Base-by-base conservation (phyloP, 2,329 filamentous ascomycete genomes). In the Chaetothyriales sp. region DNA sequence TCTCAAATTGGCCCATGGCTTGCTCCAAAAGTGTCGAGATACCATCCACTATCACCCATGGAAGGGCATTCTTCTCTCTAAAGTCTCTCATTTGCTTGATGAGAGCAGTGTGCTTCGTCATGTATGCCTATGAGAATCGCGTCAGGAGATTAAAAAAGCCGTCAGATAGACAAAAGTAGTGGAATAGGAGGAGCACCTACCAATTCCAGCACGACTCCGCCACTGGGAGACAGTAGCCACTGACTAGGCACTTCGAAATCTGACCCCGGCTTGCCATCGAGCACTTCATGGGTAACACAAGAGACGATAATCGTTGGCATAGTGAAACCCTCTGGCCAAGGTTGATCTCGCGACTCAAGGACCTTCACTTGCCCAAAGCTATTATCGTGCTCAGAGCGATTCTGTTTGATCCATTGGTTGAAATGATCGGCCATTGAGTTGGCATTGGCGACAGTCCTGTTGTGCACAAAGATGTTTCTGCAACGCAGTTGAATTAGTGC, bases 1-100 rank as follows among this genome's bases (percentile, higher is more conserved):
- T 67, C 66, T 90, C 86, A 62, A 89, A 90, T 61, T 89, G 85
- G 1, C 85, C 85, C 66, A 86, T 86, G 0, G 83, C 86, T 63
- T 89, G 85, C 64, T 89, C 86, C 0, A 83, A 83, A 13, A 90
- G 67, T 46, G 89, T 74, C 60, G 89, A 85, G 10, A 89, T 69
- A 0, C 85, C 85, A 61, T 89, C 83, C 66, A 89, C 78, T 18
- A 85, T 74, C 0, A 88, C 81, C 85, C 85, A 89, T 5, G 66
- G 67, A 33, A 62, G 63, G 5, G 63, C 63, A 4, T 43, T 85
- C 75, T 57, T 75, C 70, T 51, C 79, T 70, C 18, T 78, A 72
- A 64, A 78, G 67, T 49, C 72, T 69, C 81, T 75, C 51, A 86
- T 80, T 60, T 89, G 85, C 29, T 75, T 73, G 44, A 88, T 71